A percentile compares a stretch with the other conserved stretches of the same genome.
Conservation (phyloP, 129 eudicot genomes). For the Sambucus nigra region DNA sequence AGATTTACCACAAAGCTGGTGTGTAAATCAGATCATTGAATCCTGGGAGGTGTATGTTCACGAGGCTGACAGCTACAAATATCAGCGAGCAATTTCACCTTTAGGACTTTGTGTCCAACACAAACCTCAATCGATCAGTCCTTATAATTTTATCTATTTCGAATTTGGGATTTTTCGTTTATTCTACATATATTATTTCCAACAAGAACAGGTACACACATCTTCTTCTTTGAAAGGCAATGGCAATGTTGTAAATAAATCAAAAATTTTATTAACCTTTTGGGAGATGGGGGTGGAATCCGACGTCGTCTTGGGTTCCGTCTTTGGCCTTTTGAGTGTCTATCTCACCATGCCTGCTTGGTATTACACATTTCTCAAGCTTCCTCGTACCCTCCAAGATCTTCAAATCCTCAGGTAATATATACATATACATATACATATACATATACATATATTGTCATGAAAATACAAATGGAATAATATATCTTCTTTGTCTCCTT, state of each 20-base stretch:
- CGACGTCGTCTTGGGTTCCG: constrained; percentile 47
- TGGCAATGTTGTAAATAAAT: constrained; percentile 12
- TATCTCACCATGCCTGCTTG: constrained; percentile 79
- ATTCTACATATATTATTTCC: too few relatives aligned
- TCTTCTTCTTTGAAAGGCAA: constrained; percentile 13
- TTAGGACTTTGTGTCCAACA: too few relatives aligned
- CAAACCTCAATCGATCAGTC: too few relatives aligned
- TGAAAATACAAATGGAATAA: too few relatives aligned
- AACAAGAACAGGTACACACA: constrained; percentile 10
- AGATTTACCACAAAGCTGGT: too few relatives aligned
- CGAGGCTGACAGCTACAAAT: too few relatives aligned
- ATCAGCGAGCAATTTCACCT: too few relatives aligned
- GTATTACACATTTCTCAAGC: constrained; percentile 83
- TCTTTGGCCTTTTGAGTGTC: constrained; percentile 49
- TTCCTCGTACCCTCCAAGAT: constrained; percentile 76
- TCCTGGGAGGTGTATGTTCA: too few relatives aligned
- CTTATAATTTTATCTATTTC: too few relatives aligned
- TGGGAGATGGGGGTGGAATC: constrained; percentile 51
- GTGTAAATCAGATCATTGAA: too few relatives aligned
- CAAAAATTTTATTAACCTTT: constrained; percentile 50
- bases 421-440: neutral
- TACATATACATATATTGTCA: neutral
- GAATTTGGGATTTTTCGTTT: too few relatives aligned
- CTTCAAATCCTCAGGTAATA: constrained; percentile 66
- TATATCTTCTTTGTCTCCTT: too few relatives aligned